phyloP scores from a whole-genome alignment of 2,329 filamentous ascomycete species.

The Fusarium sp. region DNA sequence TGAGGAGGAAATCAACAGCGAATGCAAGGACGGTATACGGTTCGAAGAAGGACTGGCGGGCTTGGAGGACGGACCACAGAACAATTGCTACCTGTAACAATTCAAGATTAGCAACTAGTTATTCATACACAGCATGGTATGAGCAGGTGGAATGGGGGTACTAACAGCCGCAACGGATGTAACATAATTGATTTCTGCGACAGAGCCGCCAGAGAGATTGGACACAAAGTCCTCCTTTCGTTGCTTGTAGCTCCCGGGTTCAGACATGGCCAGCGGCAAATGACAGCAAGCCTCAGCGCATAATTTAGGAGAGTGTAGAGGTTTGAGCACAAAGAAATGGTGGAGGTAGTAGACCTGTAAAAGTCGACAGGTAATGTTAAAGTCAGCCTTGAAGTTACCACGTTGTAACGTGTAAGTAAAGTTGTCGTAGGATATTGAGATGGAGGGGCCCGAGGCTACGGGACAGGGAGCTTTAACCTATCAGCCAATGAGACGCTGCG shows the following conservation, averaged over 20 bases:
- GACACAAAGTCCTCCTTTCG: slow-evolving; percentile 97
- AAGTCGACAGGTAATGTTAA: slow-evolving; percentile 22
- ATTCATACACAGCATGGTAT: not conserved
- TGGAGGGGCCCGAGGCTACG: slow-evolving; percentile 6
- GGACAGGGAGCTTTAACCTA: not conserved
- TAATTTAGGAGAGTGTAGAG: slow-evolving; percentile 5
- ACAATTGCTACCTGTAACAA: slow-evolving; percentile 75
- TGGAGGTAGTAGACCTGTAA: slow-evolving; percentile 35
- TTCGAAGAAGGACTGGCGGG: slow-evolving; percentile 83
- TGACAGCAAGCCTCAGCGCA: slow-evolving; percentile 14
- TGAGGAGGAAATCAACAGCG: slow-evolving; percentile 85
- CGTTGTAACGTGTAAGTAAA: not conserved
- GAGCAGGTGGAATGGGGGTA: not conserved
- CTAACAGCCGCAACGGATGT: slow-evolving; percentile 84
- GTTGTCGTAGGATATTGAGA: slow-evolving; percentile 1
- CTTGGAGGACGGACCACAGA: slow-evolving; percentile 89
- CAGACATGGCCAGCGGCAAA: slow-evolving; percentile 46
- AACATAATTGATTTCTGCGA: slow-evolving; percentile 87
- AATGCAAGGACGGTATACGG: slow-evolving; percentile 75
- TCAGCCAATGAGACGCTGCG: slow-evolving; percentile 28
- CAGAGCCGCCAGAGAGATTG: slow-evolving; percentile 82
- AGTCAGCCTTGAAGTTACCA: slow-evolving; percentile 34
- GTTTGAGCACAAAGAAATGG: not conserved
- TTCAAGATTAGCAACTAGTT: slow-evolving; percentile 21
- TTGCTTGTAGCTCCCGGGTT: slow-evolving; percentile 77